Evolutionary conservation across 2,329 filamentous ascomycete species (phyloP), one percentile per base, ranked within the genome.

Genomic region (Verticillium zaregamsianum): DNA sequence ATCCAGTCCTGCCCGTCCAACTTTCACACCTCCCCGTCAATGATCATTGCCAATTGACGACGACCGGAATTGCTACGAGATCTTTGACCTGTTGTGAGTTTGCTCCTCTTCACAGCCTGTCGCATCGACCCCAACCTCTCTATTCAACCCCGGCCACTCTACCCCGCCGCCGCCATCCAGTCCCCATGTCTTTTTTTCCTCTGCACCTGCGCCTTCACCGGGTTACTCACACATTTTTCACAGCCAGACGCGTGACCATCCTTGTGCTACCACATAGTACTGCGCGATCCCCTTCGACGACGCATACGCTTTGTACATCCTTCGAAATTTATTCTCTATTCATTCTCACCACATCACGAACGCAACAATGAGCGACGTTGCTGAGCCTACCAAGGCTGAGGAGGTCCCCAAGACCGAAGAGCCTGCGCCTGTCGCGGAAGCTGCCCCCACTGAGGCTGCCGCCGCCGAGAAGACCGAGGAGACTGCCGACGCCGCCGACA

Each of bases 301-400:
- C 14, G 6, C 3, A n/a, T n/a, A 7, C 15, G 17, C 14, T 40
- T n/a, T 40, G 12, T 17, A 40, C 14, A 40, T 35, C 37, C 37
- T 17, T 40, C 15, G 6, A 12, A 15, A 8, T 40, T 40, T 20
- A 40, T 3, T n/a, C 14, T 17, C 35, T 15, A 37, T 37, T 5
- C 35, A 37, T 14, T 37, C 11, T 37, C 35, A 28, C 28, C 28
- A 28, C 35, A 12, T 37, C 37, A 39, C 49, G 15, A 40, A 6
- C 32, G 32, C 55, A 7, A 15, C 17, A 2, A 45, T 49, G 40
- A 32, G 58, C n/a, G 32, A 28, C 39, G 52, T 65, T 25, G 69
- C 71, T 57, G 66, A 66, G 57, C 33, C 68, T 40, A 60, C 57
- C 55, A 69, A 72, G 65, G 65, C 64, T n/a, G 68, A 75, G 65